These are phyloP conservation scores for Avena atlantica DNA, from an alignment of 176 grass and related monocot species.

Conservation along the genomic window DNA sequence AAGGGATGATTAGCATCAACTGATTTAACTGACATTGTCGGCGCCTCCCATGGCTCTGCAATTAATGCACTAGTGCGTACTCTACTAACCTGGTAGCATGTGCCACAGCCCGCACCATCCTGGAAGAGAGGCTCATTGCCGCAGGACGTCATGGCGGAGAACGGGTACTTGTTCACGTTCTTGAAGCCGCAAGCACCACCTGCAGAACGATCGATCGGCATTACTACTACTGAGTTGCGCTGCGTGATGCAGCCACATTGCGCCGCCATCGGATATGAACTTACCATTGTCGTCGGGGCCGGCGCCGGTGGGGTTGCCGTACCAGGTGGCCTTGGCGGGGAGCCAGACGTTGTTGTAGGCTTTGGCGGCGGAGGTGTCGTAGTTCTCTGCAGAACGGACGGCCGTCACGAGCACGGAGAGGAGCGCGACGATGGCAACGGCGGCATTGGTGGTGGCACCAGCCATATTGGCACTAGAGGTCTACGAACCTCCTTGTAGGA, in stretches of 20 bases:
- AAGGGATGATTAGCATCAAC: not conserved
- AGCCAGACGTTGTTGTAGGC: conserved; percentile 43
- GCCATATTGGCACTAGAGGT: conserved; percentile 2
- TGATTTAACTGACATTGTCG: not conserved
- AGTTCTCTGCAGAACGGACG: not conserved
- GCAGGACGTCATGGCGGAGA: conserved; percentile 56
- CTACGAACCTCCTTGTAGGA: not conserved
- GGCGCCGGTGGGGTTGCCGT: conserved; percentile 56
- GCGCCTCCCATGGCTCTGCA: not conserved
- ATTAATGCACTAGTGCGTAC: not conserved
- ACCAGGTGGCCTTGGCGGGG: conserved; percentile 61
- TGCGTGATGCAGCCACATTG: not conserved
- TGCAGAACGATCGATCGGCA: conserved; percentile 19
- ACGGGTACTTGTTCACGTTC: conserved; percentile 47
- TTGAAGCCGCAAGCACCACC: conserved; percentile 68
- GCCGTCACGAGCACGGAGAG: conserved; percentile 35
- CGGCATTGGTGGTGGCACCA: not conserved
- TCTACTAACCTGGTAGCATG: conserved; percentile 49
- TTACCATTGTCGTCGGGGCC: conserved; percentile 55
- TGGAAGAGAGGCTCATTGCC: conserved; percentile 53
- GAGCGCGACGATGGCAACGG: conserved; percentile 18
- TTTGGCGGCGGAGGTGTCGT: conserved; percentile 7
- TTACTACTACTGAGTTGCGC: not conserved
- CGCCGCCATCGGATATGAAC: not conserved
- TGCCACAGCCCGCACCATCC: conserved; percentile 55